Percentiles rank a stretch among this genome's conserved stretches.
Evolutionary conservation across 441 rosid genomes (phyloP).

Genomic region (Aleurites moluccanus): DNA sequence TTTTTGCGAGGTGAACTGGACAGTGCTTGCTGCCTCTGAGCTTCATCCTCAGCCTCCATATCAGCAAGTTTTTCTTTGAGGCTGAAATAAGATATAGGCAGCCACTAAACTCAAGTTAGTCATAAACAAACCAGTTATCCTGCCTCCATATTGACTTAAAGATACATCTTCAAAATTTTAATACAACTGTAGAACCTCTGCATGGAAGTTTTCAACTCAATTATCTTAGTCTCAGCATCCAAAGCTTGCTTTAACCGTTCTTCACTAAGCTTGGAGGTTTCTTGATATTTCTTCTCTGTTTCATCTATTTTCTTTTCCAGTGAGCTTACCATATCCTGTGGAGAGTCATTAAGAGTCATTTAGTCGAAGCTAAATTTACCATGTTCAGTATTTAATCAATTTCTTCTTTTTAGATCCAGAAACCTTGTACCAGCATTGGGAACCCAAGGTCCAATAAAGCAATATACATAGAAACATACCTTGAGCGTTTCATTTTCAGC

Average conservation of each 20-base stretch:
- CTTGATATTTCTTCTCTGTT: constrained; percentile 79
- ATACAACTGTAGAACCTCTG: constrained; percentile 55
- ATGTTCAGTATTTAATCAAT: neutral
- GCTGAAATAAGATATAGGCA: constrained; percentile 42
- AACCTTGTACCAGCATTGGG: neutral
- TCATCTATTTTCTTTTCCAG: constrained; percentile 79
- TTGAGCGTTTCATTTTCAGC: constrained; percentile 83
- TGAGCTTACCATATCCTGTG: constrained; percentile 72
- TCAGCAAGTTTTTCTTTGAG: constrained; percentile 84
- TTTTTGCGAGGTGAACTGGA: constrained; percentile 41
- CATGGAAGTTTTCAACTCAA: constrained; percentile 78
- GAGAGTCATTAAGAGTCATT: neutral
- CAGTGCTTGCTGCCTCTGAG: constrained; percentile 60
- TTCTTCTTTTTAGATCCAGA: neutral
- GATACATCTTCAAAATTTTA: neutral
- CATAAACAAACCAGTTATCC: constrained; percentile 20
- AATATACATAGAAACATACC: constrained; percentile 40
- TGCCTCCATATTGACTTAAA: constrained; percentile 17
- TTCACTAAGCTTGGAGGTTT: constrained; percentile 75
- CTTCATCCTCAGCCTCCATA: constrained; percentile 70
- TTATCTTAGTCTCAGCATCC: constrained; percentile 80
- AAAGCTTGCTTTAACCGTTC: constrained; percentile 69
- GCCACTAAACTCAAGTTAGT: constrained; percentile 17
- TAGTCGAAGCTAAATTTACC: neutral
- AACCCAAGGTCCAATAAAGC: constrained; percentile 17